Evolutionary conservation across 1,284 basidiomycete genomes (phyloP).

Genomic region (Ceratobasidium sp.): DNA sequence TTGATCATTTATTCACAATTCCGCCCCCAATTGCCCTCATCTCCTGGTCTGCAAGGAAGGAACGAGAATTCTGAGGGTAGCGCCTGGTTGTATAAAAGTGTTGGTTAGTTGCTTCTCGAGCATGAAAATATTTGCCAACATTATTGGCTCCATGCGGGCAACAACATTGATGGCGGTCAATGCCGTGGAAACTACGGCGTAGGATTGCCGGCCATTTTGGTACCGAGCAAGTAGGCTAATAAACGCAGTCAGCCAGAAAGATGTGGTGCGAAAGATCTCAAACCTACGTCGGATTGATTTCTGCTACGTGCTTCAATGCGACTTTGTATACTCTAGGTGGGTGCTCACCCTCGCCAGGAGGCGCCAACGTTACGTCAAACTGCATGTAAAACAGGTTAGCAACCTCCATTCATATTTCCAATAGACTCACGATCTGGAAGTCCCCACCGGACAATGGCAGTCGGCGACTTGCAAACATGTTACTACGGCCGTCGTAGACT

Average conservation of each 20-base stretch:
- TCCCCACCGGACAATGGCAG: constrained; percentile 65
- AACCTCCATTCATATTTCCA: not conserved
- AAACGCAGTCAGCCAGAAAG: too few species aligned
- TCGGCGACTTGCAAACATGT: constrained; percentile 69
- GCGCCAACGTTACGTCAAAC: constrained; percentile 68
- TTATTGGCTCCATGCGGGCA: constrained; percentile 74
- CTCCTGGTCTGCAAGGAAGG: constrained; percentile 76
- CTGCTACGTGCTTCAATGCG: constrained; percentile 70
- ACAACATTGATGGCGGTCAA: constrained; percentile 81
- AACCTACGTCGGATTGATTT: constrained; percentile 79
- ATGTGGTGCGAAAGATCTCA: constrained; percentile 12
- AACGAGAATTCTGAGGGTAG: constrained; percentile 77
- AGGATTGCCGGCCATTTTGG: constrained; percentile 70
- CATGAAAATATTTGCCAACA: constrained; percentile 52
- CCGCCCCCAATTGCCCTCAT: constrained; percentile 72
- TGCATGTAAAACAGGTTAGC: constrained; percentile 52
- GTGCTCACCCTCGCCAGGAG: constrained; percentile 51
- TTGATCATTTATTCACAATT: constrained; percentile 68
- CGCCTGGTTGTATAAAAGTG: constrained; percentile 51
- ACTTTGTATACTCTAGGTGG: constrained; percentile 68
- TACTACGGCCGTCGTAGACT: constrained; percentile 82
- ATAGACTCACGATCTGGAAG: constrained; percentile 57
- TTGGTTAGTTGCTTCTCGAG: not conserved
- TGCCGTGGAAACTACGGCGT: constrained; percentile 74
- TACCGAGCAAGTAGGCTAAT: constrained; percentile 71